These are phyloP conservation scores for Lentithecium fluviatile DNA, from an alignment of 495 filamentous ascomycete genomes.

Conservation along the genomic window DNA sequence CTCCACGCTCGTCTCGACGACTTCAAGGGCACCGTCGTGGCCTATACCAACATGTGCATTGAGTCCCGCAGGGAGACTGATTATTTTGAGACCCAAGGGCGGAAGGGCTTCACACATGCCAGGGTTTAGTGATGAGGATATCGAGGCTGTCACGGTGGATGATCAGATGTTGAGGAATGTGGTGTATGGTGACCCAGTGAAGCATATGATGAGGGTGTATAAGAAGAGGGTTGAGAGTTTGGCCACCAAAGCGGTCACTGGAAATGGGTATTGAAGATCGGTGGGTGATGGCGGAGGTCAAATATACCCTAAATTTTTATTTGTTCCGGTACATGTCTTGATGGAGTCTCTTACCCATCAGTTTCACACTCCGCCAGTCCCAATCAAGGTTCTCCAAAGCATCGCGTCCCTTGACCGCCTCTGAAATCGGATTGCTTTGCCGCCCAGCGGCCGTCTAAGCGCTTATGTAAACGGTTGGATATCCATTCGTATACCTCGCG, in stretches of 20 bases:
- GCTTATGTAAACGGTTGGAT: too few relatives aligned
- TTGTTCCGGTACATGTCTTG: too few relatives aligned
- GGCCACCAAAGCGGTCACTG: slow-evolving; percentile 65
- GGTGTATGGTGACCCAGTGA: slow-evolving; percentile 76
- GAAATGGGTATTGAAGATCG: slow-evolving; percentile 24
- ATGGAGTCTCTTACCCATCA: too few relatives aligned
- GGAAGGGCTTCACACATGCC: too few relatives aligned
- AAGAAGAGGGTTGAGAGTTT: slow-evolving; percentile 63
- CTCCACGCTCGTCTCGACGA: not conserved
- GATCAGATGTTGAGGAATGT: slow-evolving; percentile 63
- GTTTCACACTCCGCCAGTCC: too few relatives aligned
- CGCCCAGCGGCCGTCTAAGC: too few relatives aligned
- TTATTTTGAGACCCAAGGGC: slow-evolving; percentile 13
- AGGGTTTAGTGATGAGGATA: slow-evolving; percentile 45
- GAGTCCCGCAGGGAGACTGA: slow-evolving; percentile 26
- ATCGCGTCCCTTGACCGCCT: too few relatives aligned
- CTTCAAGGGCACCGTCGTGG: slow-evolving; percentile 16
- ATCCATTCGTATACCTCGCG: too few relatives aligned
- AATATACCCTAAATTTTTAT: too few relatives aligned
- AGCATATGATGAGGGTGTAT: slow-evolving; percentile 78
- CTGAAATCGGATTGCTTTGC: too few relatives aligned
- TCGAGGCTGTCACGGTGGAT: slow-evolving; percentile 61
- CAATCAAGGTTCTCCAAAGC: too few relatives aligned
- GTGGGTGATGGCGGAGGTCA: too few relatives aligned
- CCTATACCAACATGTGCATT: slow-evolving; percentile 24